Evolutionary conservation across 2,329 filamentous ascomycete genomes (phyloP).

Genomic region (Achaetomium macrosporum): DNA sequence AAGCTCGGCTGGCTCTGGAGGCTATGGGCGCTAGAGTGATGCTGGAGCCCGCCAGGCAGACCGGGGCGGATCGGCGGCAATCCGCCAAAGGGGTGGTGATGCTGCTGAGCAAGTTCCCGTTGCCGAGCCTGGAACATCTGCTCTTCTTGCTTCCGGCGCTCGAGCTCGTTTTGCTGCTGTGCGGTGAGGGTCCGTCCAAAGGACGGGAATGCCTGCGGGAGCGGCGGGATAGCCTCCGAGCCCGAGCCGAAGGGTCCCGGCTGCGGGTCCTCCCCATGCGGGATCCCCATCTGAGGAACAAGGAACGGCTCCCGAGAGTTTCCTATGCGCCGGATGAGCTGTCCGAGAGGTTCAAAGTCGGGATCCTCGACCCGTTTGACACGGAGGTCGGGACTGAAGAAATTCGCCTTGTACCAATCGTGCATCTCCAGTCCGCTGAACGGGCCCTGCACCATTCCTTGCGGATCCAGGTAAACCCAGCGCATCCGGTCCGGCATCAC

Average conservation of each 20-base stretch:
- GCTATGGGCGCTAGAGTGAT: slow-evolving; percentile 92
- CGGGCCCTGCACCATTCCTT: slow-evolving; percentile 85
- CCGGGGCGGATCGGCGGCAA: slow-evolving; percentile 54
- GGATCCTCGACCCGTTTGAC: slow-evolving; percentile 92
- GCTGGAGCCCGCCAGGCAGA: slow-evolving; percentile 59
- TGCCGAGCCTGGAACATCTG: slow-evolving; percentile 95
- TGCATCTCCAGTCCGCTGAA: slow-evolving; percentile 99
- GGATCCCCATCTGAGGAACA: slow-evolving; percentile 92
- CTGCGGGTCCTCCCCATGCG: slow-evolving; percentile 68
- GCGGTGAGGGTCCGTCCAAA: slow-evolving; percentile 95
- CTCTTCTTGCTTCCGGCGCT: slow-evolving; percentile 95
- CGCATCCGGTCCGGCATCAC: slow-evolving; percentile 99
- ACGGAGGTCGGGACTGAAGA: slow-evolving; percentile 89
- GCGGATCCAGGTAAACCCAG: slow-evolving; percentile 96
- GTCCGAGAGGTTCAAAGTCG: slow-evolving; percentile 91
- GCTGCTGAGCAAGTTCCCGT: slow-evolving; percentile 76
- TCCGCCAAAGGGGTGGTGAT: slow-evolving; percentile 66
- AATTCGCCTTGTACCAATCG: slow-evolving; percentile 98
- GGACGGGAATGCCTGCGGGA: slow-evolving; percentile 88
- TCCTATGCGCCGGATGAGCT: slow-evolving; percentile 90
- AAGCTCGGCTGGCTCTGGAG: slow-evolving; percentile 96
- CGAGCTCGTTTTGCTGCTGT: slow-evolving; percentile 95
- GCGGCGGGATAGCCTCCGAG: slow-evolving; percentile 70
- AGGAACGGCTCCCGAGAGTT: slow-evolving; percentile 97
- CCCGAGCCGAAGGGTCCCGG: slow-evolving; percentile 44